phyloP scores from a whole-genome alignment of 1,284 basidiomycete genomes.

The Irpex sp. region DNA sequence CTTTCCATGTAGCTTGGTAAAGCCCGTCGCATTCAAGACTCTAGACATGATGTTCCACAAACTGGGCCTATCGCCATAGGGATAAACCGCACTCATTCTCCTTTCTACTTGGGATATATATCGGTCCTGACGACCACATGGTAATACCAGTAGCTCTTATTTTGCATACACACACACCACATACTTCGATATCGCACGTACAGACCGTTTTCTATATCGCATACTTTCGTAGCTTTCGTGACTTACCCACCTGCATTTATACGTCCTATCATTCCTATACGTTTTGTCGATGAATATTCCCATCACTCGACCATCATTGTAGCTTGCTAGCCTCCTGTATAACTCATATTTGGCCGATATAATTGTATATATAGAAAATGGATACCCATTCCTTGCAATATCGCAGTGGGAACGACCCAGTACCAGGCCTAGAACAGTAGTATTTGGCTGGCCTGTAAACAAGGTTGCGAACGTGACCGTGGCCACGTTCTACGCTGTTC shows the following conservation, averaged over 20 bases:
- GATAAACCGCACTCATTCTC: background rate
- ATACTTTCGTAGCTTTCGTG: background rate
- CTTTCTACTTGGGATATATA: background rate
- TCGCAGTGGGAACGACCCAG: too few species aligned
- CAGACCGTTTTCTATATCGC: background rate
- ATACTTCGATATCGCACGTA: background rate
- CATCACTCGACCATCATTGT: background rate
- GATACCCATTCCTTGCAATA: too few species aligned
- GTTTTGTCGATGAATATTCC: background rate
- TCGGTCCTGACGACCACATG: background rate
- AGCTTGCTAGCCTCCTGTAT: background rate
- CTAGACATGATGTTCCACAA: conserved; percentile 82
- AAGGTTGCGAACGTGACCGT: too few species aligned
- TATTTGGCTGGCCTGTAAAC: too few species aligned
- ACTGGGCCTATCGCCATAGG: conserved; percentile 55
- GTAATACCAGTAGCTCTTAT: background rate
- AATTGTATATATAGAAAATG: background rate
- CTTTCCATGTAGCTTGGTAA: conserved; percentile 65
- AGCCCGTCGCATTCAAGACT: conserved; percentile 90
- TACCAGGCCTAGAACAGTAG: too few species aligned
- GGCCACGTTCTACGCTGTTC: too few species aligned
- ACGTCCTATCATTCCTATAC: background rate
- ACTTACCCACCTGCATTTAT: background rate
- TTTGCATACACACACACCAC: too few species aligned
- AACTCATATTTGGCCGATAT: background rate